A percentile compares a stretch with the other conserved stretches of the same genome.
phyloP scores from a whole-genome alignment of 345 rosid genomes.

The Eucalyptus grandis region DNA sequence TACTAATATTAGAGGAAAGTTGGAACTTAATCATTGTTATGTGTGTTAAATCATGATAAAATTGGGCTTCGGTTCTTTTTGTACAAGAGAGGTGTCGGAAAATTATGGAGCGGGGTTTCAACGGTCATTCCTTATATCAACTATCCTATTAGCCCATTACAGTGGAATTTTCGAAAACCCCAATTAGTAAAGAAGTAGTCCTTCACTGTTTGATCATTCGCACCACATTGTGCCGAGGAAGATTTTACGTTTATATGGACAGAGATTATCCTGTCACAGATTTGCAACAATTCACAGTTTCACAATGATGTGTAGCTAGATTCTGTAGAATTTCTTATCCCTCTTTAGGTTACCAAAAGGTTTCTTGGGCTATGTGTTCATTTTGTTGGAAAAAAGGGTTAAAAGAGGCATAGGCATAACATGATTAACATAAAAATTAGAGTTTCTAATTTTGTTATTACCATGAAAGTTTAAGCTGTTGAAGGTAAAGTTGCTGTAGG shows the following conservation, averaged over 20 bases:
- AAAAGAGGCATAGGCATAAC: neutral
- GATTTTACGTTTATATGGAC: neutral
- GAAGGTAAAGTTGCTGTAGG: neutral
- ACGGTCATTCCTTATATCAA: neutral
- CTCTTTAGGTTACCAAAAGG: neutral
- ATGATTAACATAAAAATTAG: neutral
- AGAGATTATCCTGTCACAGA: neutral
- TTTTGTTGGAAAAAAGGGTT: neutral
- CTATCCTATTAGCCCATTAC: neutral
- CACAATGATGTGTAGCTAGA: neutral
- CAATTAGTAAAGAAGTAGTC: neutral
- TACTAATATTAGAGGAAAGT: neutral
- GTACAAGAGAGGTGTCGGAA: neutral
- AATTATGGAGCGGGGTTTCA: neutral
- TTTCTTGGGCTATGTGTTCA: neutral
- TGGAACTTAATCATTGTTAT: neutral
- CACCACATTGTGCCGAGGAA: neutral
- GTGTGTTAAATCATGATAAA: neutral
- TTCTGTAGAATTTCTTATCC: neutral
- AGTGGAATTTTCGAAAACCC: neutral
- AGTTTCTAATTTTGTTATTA: neutral
- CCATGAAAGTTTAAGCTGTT: neutral
- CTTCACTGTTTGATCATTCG: neutral
- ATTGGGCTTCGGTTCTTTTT: neutral
- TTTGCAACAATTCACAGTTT: neutral